A percentile compares a stretch with the other conserved stretches of the same genome.
Conservation (phyloP, 305 asterid species). For the Rubia tinctorum region DNA sequence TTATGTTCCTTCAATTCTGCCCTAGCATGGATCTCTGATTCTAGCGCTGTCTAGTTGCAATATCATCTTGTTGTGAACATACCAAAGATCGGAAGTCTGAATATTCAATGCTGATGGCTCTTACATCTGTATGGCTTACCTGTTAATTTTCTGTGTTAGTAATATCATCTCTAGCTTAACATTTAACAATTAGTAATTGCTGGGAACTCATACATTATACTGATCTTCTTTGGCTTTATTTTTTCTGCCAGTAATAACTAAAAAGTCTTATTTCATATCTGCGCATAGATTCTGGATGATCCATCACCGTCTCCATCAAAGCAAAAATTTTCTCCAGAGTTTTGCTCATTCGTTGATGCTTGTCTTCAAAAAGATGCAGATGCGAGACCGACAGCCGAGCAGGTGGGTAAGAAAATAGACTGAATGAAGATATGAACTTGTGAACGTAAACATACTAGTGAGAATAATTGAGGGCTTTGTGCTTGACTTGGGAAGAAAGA, state of each 20-base stretch:
- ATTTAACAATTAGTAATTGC: not conserved
- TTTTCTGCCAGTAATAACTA: slow-evolving; percentile 6
- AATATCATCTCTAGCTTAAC: not conserved
- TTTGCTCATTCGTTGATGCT: slow-evolving; percentile 78
- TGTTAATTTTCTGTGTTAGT: not conserved
- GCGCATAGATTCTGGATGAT: slow-evolving; percentile 81
- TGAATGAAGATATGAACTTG: not conserved
- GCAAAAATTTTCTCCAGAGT: slow-evolving; percentile 67
- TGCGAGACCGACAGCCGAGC: slow-evolving; percentile 87
- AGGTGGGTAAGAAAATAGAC: slow-evolving; percentile 45
- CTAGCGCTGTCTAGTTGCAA: not conserved
- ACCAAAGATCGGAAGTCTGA: not conserved
- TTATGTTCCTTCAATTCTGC: not conserved
- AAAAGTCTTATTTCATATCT: slow-evolving; percentile 6
- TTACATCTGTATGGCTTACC: not conserved
- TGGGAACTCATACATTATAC: not conserved
- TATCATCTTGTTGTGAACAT: not conserved
- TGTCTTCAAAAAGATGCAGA: slow-evolving; percentile 85
- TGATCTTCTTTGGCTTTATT: not conserved
- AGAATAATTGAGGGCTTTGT: not conserved
- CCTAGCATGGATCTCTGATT: not conserved
- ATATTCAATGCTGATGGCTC: not conserved
- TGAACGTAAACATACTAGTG: not conserved
- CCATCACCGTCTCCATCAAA: slow-evolving; percentile 87
- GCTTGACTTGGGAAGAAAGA: not conserved